Percentiles rank a stretch among this genome's conserved stretches.
Evolutionary conservation across 257 asterid genomes (phyloP).

Genomic region (Solanum lignicaule): DNA sequence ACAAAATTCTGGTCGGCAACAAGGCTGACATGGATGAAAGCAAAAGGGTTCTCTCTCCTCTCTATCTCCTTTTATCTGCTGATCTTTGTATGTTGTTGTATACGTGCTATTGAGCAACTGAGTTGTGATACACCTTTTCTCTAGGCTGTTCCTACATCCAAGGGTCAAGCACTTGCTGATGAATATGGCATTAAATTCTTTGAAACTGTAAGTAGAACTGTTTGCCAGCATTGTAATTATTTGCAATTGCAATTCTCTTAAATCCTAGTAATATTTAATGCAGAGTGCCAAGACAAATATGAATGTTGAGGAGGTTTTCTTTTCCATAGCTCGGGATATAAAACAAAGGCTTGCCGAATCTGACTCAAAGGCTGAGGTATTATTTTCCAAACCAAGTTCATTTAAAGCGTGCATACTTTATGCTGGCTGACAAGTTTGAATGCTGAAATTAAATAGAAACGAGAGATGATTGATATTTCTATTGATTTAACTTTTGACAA

Average conservation of each 20-base stretch:
- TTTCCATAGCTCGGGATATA: constrained; percentile 85
- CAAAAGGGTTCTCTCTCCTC: constrained; percentile 38
- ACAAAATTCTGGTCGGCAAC: constrained; percentile 63
- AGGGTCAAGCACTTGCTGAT: constrained; percentile 95
- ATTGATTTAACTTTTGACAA: not conserved
- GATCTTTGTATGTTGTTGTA: not conserved
- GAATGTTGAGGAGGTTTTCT: constrained; percentile 97
- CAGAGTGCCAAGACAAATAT: constrained; percentile 94
- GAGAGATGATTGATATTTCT: not conserved
- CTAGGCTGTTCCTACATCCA: constrained; percentile 88
- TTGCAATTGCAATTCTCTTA: not conserved
- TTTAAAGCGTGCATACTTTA: not conserved
- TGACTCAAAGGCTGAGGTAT: constrained; percentile 74
- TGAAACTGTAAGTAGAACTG: constrained; percentile 64
- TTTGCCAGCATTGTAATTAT: constrained; percentile 1
- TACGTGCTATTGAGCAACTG: constrained; percentile 1
- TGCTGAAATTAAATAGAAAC: not conserved
- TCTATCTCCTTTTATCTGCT: not conserved
- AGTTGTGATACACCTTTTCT: constrained; percentile 5
- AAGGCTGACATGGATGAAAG: constrained; percentile 78
- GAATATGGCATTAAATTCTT: constrained; percentile 91
- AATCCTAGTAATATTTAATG: constrained; percentile 9
- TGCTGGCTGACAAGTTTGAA: not conserved
- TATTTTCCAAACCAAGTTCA: not conserved
- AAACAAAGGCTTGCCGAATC: constrained; percentile 85